Evolutionary conservation across 768 basidiomycete genomes (phyloP), one percentile per base, ranked within the genome.

Genomic region (Sarcodon sp.): DNA sequence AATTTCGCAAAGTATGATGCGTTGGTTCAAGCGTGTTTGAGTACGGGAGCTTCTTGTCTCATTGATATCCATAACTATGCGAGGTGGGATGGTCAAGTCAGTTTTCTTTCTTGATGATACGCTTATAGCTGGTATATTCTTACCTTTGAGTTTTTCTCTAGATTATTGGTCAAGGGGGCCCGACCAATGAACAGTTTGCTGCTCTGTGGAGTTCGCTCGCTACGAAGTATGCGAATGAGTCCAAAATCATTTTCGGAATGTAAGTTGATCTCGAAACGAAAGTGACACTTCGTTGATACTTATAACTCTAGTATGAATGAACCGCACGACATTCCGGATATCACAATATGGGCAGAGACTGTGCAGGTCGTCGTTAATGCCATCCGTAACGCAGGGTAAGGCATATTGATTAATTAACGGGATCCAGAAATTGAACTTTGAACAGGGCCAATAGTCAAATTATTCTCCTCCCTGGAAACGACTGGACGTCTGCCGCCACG

Each of bases 41-140:
- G 50, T 6, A 69, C 72, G 2, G 76, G 77, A 0, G 72, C 75
- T 11, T 64, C 61, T 41, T 80, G 72, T 50, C 72, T 72, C 53
- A 68, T 81, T 45, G 79, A 80, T 59, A 66, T 74, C 36, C 77
- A 77, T 60, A 80, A 79, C 59, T 79, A 79, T 48, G 79, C 76
- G 18, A 64, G 79, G 32, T 80, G 68, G 64, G 66, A 79, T 45
- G 66, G 70, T 1, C 58, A 57, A 55, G 72, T 69, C 38, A 16
- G 61, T 55, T 15, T 8, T 16, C 33, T 46, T 35, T 27, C 21
- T 27, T n/a, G n/a, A 46, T 15, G 35, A 18, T 37, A n/a, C 7
- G 12, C 4, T 4, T 11, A n/a, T 48, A 7, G 10, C 32, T 15
- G 12, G 27, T 18, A 21, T 36, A 5, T 9, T 11, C 12, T 10